These are phyloP conservation scores for Penicillium silybi DNA, from an alignment of 495 filamentous ascomycete species.

Conservation along the genomic window DNA sequence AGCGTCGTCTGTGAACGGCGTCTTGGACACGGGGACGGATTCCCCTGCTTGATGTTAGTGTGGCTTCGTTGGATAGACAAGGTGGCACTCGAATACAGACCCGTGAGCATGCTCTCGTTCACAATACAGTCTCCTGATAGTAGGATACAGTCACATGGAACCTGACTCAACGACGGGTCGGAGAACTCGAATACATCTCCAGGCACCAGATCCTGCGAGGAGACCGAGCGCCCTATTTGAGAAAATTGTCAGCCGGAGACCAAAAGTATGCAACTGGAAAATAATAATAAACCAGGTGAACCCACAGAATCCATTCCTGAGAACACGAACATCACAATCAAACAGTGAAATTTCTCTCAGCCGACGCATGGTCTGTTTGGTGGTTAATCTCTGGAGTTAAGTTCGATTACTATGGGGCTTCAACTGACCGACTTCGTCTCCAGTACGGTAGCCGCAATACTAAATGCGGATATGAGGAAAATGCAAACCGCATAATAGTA, in stretches of 20 bases:
- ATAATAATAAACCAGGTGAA: conserved; percentile 3
- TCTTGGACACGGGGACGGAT: conserved; percentile 94
- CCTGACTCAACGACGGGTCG: conserved; percentile 88
- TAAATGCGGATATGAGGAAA: conserved; percentile 88
- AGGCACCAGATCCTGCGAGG: conserved; percentile 84
- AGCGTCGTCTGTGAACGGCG: conserved; percentile 77
- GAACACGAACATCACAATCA: conserved; percentile 89
- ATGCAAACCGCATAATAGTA: conserved; percentile 98
- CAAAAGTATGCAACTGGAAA: not conserved
- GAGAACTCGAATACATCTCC: conserved; percentile 98
- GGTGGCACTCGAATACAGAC: conserved; percentile 32
- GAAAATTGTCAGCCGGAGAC: conserved; percentile 5
- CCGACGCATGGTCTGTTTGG: conserved; percentile 73
- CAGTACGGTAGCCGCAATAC: conserved; percentile 82
- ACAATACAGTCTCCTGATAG: conserved; percentile 96
- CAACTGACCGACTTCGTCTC: conserved; percentile 78
- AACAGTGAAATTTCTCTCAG: conserved; percentile 90
- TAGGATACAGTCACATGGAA: conserved; percentile 90
- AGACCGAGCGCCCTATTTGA: conserved; percentile 70
- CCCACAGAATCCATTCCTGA: conserved; percentile 92
- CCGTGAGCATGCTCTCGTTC: conserved; percentile 99
- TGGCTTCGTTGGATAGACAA: not conserved
- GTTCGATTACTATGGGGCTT: not conserved
- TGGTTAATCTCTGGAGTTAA: conserved; percentile 20
- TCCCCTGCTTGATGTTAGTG: conserved; percentile 58